A percentile compares a stretch with the other conserved stretches of the same genome.
phyloP scores from a whole-genome alignment of 2,329 filamentous ascomycete species.

The Hansfordia pulvinata region DNA sequence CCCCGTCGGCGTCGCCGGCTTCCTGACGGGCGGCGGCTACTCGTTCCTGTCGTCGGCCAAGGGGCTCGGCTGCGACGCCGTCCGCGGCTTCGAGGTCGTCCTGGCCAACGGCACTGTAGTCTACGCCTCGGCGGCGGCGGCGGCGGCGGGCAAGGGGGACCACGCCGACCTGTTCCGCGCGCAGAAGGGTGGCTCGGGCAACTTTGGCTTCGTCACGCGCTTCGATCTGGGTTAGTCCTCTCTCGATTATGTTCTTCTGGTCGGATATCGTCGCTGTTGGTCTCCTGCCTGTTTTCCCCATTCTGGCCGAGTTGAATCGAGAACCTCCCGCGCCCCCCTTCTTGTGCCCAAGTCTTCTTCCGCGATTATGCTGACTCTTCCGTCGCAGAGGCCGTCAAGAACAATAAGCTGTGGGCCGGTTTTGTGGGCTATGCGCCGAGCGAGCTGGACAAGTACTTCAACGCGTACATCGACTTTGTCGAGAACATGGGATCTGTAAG shows the following conservation, averaged over 20 bases:
- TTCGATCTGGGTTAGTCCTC: conserved; percentile 1
- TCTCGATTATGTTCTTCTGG: background rate
- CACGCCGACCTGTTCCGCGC: conserved; percentile 20
- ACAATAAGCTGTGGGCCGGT: conserved; percentile 17
- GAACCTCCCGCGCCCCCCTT: no score
- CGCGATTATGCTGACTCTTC: no score
- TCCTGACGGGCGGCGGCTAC: conserved; percentile 12
- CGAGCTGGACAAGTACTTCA: conserved; percentile 7
- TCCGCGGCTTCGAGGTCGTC: conserved; percentile 16
- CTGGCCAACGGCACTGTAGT: conserved; percentile 18
- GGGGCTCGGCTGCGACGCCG: conserved; percentile 23
- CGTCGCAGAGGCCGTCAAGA: background rate
- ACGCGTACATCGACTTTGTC: conserved; percentile 8
- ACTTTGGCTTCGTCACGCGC: conserved; percentile 3
- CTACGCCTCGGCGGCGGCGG: conserved; percentile 19
- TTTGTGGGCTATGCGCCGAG: conserved; percentile 17
- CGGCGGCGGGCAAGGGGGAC: no score
- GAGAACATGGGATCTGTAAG: conserved; percentile 4
- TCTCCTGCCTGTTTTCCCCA: no score
- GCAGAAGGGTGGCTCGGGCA: conserved; percentile 3
- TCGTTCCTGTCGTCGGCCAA: conserved; percentile 11
- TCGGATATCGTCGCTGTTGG: background rate
- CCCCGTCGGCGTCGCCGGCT: conserved; percentile 13
- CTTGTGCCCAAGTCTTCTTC: no score
- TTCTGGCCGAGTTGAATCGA: no score